These are phyloP conservation scores for Myriosclerotinia scirpicola DNA, from an alignment of 2,329 filamentous ascomycete genomes.

Conservation along the genomic window DNA sequence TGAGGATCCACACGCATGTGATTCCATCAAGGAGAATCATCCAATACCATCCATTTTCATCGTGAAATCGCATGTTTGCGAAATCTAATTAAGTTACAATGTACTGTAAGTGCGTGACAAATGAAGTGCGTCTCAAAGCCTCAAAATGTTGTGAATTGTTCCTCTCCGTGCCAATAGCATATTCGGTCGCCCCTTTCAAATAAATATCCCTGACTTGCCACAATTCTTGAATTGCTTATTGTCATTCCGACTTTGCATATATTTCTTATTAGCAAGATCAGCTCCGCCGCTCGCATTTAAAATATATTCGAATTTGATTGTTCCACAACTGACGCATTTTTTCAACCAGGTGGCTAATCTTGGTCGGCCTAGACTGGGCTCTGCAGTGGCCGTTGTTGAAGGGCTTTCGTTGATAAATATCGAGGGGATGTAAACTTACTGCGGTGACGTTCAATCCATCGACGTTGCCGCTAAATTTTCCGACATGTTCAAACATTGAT, in stretches of 20 bases:
- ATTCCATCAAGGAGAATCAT: constrained; percentile 50
- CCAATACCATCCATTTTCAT: constrained; percentile 53
- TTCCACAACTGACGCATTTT: constrained; percentile 42
- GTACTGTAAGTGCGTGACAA: constrained; percentile 23
- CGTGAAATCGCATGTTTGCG: constrained; percentile 28
- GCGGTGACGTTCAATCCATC: constrained; percentile 44
- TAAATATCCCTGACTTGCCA: constrained; percentile 54
- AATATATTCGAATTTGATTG: constrained; percentile 49
- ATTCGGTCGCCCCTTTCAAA: constrained; percentile 43
- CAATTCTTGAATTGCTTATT: constrained; percentile 51
- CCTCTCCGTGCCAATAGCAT: constrained; percentile 41
- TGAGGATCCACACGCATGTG: constrained; percentile 47
- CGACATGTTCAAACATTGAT: constrained; percentile 47
- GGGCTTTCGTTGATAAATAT: not conserved
- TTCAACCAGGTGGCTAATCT: constrained; percentile 43
- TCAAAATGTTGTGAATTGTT: constrained; percentile 48
- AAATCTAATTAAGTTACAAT: constrained; percentile 14
- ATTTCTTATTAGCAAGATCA: constrained; percentile 50
- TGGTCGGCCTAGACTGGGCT: constrained; percentile 36
- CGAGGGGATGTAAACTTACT: constrained; percentile 40
- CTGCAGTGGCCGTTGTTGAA: not conserved
- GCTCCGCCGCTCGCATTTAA: constrained; percentile 50
- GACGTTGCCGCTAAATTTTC: constrained; percentile 44
- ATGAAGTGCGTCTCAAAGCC: constrained; percentile 39
- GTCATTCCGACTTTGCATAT: constrained; percentile 49